Percentiles rank a stretch among this genome's conserved stretches.
These are phyloP conservation scores for Arabis alpina DNA, from an alignment of 345 rosid species.

Conservation along the genomic window DNA sequence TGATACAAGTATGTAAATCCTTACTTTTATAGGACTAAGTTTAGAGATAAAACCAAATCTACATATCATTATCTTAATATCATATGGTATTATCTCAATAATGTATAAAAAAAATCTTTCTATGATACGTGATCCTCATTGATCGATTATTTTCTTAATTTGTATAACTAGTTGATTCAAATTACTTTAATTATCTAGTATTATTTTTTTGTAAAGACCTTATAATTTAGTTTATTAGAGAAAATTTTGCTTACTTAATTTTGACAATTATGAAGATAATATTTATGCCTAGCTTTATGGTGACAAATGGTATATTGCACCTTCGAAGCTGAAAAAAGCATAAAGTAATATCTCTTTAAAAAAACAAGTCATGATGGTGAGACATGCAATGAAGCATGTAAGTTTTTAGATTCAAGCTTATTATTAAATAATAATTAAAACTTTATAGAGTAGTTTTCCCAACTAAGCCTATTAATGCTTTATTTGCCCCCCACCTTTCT, in stretches of 20 bases:
- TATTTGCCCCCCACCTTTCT: slow-evolving; percentile 34
- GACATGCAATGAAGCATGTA: slow-evolving; percentile 38
- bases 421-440: slow-evolving; percentile 18
- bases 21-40: too few species aligned
- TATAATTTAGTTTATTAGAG: neutral
- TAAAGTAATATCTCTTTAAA: slow-evolving; percentile 26
- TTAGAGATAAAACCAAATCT: too few species aligned
- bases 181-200: too few species aligned
- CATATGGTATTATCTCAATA: too few species aligned
- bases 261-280: neutral
- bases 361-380: slow-evolving; percentile 34
- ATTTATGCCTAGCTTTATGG: slow-evolving; percentile 38
- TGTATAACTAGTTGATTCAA: too few species aligned
- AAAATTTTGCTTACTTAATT: neutral
- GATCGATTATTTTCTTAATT: too few species aligned
- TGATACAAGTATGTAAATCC: too few species aligned
- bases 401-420: slow-evolving; percentile 23
- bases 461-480: slow-evolving; percentile 44
- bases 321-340: slow-evolving; percentile 31
- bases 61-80: too few species aligned
- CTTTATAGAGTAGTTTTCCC: slow-evolving; percentile 34
- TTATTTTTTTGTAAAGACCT: too few species aligned
- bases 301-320: slow-evolving; percentile 19
- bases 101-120: too few species aligned
- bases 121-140: too few species aligned